Evolutionary conservation across 164 flowering plant genomes (phyloP).

Genomic region (Pachysandra terminalis): DNA sequence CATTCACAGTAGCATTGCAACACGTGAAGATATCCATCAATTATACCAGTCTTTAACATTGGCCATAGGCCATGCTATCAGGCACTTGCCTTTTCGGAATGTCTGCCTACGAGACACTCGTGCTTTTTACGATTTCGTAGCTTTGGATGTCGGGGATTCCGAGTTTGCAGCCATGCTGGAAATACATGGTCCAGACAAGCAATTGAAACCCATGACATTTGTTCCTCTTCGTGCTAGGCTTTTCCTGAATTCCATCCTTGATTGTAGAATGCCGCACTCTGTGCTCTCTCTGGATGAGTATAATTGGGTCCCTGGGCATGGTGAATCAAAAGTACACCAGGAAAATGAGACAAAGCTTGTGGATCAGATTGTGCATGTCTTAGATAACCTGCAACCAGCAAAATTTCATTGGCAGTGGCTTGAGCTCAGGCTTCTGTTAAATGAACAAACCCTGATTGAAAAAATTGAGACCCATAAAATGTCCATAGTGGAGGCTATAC

Average conservation of each 20-base stretch:
- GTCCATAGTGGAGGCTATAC: slow-evolving; percentile 68
- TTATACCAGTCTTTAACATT: slow-evolving; percentile 49
- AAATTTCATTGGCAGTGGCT: slow-evolving; percentile 99
- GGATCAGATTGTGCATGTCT: slow-evolving; percentile 72
- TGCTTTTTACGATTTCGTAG: slow-evolving; percentile 66
- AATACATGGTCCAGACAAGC: slow-evolving; percentile 53
- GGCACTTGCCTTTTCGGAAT: slow-evolving; percentile 88
- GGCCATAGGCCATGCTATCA: slow-evolving; percentile 68
- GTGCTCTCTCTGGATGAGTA: slow-evolving; percentile 41
- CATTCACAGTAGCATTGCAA: slow-evolving; percentile 33
- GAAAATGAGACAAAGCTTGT: slow-evolving; percentile 64
- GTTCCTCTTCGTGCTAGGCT: slow-evolving; percentile 94
- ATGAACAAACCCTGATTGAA: slow-evolving; percentile 84
- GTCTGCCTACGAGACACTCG: slow-evolving; percentile 67
- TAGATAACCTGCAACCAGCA: slow-evolving; percentile 89
- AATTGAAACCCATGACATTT: slow-evolving; percentile 54
- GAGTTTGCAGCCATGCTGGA: slow-evolving; percentile 83
- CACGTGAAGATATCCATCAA: slow-evolving; percentile 67
- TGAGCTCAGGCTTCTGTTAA: slow-evolving; percentile 88
- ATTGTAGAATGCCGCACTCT: slow-evolving; percentile 63
- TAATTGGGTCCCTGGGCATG: slow-evolving; percentile 41
- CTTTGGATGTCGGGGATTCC: slow-evolving; percentile 73
- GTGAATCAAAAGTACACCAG: slow-evolving; percentile 39
- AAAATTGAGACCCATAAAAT: slow-evolving; percentile 50
- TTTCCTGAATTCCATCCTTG: slow-evolving; percentile 77